Base-by-base conservation (phyloP, 2,329 filamentous ascomycete genomes). In the Fusarium devonianum region DNA sequence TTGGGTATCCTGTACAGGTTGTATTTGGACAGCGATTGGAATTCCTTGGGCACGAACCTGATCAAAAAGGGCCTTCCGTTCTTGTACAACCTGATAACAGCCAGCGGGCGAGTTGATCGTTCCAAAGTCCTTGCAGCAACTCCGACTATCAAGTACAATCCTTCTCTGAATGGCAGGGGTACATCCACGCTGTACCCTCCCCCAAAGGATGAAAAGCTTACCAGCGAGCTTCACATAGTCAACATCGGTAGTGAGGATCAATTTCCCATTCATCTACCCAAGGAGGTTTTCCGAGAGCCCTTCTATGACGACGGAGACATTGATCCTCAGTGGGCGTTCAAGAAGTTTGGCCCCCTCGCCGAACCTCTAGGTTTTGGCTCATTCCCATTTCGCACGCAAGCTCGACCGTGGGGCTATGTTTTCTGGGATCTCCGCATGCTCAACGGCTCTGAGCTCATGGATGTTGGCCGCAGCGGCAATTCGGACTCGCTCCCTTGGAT, bases 391-490 rank as follows among this genome's bases (percentile, higher is more conserved):
- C 12, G n/a, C 4, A 8, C 13, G 4, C 5, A 25, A 2, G 4
- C 12, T 16, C 18, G 26, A 1, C 16, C 36, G 1, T 50, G 55
- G 35, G 54, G 30, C 2, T 58, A 55, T 2, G 32, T 46, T 12
- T 55, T 58, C 16, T 58, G 49, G 49, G 49, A 55, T 4, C n/a
- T 45, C 7, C 12, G 22, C 1, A 58, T 55, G 54, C 40, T 58
- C 2, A 13, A 54, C 5, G 16, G 23, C 1, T 23, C 39, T 1
- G 22, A 19, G 4, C 18, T 54, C 3, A 21, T 13, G 3, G 21
- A 38, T 2, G 36, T 56, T n/a, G 16, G 17, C 8, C 9, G 8
- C 3, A 21, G 37, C 6, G 14, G 29, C 2, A 13, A 10, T 3
- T 9, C 17, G 8, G 29, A 14, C 13, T 9, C 14, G 2, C 36